Evolutionary conservation across 129 eudicot genomes (phyloP), one percentile per base, ranked within the genome.

Genomic region (Logfia minima): DNA sequence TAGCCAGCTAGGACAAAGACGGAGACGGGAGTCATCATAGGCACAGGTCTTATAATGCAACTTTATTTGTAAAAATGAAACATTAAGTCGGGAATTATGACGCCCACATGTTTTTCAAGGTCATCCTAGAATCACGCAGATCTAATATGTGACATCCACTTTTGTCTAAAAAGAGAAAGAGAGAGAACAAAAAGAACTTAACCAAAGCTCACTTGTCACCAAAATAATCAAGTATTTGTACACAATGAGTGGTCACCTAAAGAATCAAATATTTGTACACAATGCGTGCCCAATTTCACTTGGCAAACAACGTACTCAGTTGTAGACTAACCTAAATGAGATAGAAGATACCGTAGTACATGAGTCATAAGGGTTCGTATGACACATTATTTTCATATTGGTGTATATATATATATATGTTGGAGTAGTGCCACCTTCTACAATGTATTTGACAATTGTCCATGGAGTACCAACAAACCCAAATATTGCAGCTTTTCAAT

Each of bases 401-500:
- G n/a, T n/a, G n/a, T n/a, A n/a, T n/a, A n/a, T n/a, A n/a, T 19
- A 92, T 93, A 62, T 93, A 93, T 29, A 29, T 29, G 32, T 24
- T 24, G 92, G 89, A 45, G 98, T 93, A 65, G 97, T 90, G 11
- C 98, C 98, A 7, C 98, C 96, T 90, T 90, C 97, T 59, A 93
- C 91, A 32, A 93, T 93, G 45, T 93, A 93, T 64, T 97, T 93
- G 34, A 97, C 98, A 58, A 93, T 93, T 63, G 98, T 93, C 98
- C 98, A 93, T 0, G 98, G 97, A 23, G 98, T 97, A 17, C 98
- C 98, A 70, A 93, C 98, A 84, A 93, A 93, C 9, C 96, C 98
- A 84, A 93, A 84, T 80, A 93, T 84, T 26, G 98, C 98, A 81
- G 97, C 98, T 82, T 81, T 76, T 41, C 85, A 5, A 86, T 97